phyloP scores from a whole-genome alignment of 1,284 basidiomycete species.

The Cutaneotrichosporon curvatum region DNA sequence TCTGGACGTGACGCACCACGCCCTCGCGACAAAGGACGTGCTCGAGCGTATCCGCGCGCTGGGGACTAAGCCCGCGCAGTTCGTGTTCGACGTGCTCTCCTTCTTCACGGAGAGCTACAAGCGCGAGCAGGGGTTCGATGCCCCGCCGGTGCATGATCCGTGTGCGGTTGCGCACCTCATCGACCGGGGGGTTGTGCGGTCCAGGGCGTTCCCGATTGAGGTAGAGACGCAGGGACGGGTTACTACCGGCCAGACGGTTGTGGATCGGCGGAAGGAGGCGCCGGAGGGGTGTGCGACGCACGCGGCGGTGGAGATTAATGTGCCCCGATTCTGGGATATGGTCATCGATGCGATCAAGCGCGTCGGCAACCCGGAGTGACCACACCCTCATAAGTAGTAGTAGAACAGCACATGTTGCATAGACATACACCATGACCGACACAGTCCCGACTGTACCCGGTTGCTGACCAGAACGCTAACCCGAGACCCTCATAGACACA shows the following conservation, averaged over 20 bases:
- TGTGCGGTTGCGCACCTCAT: constrained; percentile 15
- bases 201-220: constrained; percentile 2
- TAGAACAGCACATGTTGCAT: too few relatives aligned
- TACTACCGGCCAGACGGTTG: constrained; percentile 16
- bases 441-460: too few relatives aligned
- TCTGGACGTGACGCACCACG: constrained; percentile 19
- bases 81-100: constrained; percentile 8
- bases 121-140: constrained; percentile 9
- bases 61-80: constrained; percentile 8
- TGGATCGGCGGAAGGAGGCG: constrained; percentile 7
- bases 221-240: constrained; percentile 12
- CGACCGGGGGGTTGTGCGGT: constrained; percentile 5
- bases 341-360: constrained; percentile 13
- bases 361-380: constrained; percentile 7
- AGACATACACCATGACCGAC: too few relatives aligned
- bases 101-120: constrained; percentile 12
- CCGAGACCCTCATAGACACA: too few relatives aligned
- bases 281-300: constrained; percentile 4
- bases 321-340: constrained; percentile 11
- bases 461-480: too few relatives aligned
- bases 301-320: constrained; percentile 14
- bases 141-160: constrained; percentile 18
- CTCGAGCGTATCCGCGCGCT: constrained; percentile 5
- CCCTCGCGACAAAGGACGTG: constrained; percentile 8
- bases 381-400: too few relatives aligned